Evolutionary conservation across 2,329 filamentous ascomycete genomes (phyloP).

Genomic region (Grosmannia huntii): DNA sequence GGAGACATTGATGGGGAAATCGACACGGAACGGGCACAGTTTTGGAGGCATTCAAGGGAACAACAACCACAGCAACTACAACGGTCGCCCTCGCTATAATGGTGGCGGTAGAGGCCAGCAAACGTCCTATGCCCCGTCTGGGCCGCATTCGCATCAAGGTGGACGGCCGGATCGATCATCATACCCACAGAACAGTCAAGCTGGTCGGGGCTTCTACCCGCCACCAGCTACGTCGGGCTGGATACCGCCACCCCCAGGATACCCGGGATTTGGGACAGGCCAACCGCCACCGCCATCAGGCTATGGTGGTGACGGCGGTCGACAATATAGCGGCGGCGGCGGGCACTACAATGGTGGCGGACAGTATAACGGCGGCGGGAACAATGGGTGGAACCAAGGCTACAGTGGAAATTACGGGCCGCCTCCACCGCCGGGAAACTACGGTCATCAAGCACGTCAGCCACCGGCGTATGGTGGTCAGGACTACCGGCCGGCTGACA

Average conservation of each 20-base stretch:
- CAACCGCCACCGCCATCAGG: conserved; percentile 26
- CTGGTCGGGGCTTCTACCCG: conserved; percentile 4
- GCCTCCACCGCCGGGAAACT: conserved; percentile 3
- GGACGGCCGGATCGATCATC: conserved; percentile 7
- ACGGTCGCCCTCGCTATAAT: background rate
- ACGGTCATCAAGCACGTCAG: conserved; percentile 6
- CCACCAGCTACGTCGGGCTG: conserved; percentile 16
- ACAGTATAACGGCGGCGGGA: background rate
- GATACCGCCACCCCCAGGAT: conserved; percentile 32
- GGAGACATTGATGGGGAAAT: conserved; percentile 55
- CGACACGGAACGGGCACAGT: conserved; percentile 52
- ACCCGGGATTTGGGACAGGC: conserved; percentile 28
- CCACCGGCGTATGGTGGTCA: conserved; percentile 12
- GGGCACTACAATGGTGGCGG: background rate
- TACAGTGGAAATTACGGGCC: conserved; percentile 5
- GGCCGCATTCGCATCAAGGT: conserved; percentile 10
- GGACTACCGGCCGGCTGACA: conserved; percentile 9
- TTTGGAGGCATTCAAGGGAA: conserved; percentile 39
- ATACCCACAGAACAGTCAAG: conserved; percentile 8
- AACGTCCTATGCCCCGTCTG: conserved; percentile 37
- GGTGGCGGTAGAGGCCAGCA: conserved; percentile 18
- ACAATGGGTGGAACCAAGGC: conserved; percentile 1
- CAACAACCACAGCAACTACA: background rate
- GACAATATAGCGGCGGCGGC: conserved; percentile 5
- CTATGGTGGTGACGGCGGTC: conserved; percentile 3